Evolutionary conservation across 331 rosid species (phyloP), one percentile per base, ranked within the genome.

Genomic region (Telfairia occidentalis): DNA sequence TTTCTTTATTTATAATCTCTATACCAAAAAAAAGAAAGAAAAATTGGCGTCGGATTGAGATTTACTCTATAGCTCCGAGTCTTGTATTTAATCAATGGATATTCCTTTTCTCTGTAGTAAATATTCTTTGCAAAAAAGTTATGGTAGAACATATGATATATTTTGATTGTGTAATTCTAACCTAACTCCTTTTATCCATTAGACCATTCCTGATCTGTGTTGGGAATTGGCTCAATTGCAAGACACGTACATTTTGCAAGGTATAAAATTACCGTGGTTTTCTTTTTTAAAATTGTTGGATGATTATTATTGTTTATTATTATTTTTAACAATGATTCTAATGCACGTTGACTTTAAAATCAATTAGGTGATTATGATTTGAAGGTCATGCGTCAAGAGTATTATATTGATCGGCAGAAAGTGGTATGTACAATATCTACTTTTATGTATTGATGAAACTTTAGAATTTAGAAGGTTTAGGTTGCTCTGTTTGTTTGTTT

Each of bases 171-270:
- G 30, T 74, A 12, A 9, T 50, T 50, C 82, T 70, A 26, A 77
- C 53, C 48, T 64, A 75, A 76, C 38, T 28, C 67, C 55, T 53
- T 73, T 26, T 55, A 12, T 45, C 71, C 71, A 71, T 72, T 75
- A 86, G 98, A 88, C 90, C 72, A 95, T 91, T 84, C 97, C 96
- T 57, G 97, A 89, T 85, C 88, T 88, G 70, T 95, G 98, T 75
- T 95, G 96, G 98, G 96, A 95, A 83, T 83, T 95, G 77, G 98
- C 97, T 85, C 97, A 91, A 85, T 96, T 95, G 81, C 97, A 95
- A 82, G 96, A 95, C 80, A 95, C 98, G 2, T 91, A 95, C 82
- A 92, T 95, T 84, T 88, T 95, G 84, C 98, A 95, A 81, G 96
- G 97, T 88, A 83, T 52, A 4, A 24, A 23, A 32, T 74, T 45